Evolutionary conservation across 805 yeast genomes (phyloP).

Genomic region (Candida nanaspora): DNA sequence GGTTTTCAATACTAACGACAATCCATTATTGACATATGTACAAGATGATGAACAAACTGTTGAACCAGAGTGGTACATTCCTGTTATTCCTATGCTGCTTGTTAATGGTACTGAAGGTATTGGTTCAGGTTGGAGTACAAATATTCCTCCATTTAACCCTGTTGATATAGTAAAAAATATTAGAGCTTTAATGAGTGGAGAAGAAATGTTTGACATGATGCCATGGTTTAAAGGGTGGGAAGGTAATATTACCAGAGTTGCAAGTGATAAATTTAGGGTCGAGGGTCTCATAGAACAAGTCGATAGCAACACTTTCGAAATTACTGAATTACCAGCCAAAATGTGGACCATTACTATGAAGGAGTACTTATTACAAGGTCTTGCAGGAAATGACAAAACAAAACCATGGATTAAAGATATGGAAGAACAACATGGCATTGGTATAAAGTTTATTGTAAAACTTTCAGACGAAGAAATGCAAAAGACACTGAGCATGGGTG

Average conservation of each 20-base stretch:
- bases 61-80: constrained; percentile 94
- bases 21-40: constrained; percentile 66
- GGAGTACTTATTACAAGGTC: constrained; percentile 69
- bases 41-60: constrained; percentile 92
- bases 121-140: constrained; percentile 98
- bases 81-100: constrained; percentile 89
- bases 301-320: constrained; percentile 75
- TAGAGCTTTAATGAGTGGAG: constrained; percentile 63
- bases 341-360: constrained; percentile 91
- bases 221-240: constrained; percentile 98
- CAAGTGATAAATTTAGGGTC: constrained; percentile 63
- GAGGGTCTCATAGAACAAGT: constrained; percentile 76
- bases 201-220: constrained; percentile 61
- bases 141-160: constrained; percentile 87
- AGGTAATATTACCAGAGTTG: constrained; percentile 63
- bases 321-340: constrained; percentile 86
- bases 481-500: constrained; percentile 66
- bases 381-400: constrained; percentile 67
- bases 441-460: constrained; percentile 72
- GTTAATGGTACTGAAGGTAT: constrained; percentile 97
- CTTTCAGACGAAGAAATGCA: constrained; percentile 77
- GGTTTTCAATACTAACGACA: constrained; percentile 75
- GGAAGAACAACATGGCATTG: constrained; percentile 87
- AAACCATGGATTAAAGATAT: constrained; percentile 88
- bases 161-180: constrained; percentile 71